These are phyloP conservation scores for Fusarium succisae DNA, from an alignment of 2,329 filamentous ascomycete genomes.

Conservation along the genomic window DNA sequence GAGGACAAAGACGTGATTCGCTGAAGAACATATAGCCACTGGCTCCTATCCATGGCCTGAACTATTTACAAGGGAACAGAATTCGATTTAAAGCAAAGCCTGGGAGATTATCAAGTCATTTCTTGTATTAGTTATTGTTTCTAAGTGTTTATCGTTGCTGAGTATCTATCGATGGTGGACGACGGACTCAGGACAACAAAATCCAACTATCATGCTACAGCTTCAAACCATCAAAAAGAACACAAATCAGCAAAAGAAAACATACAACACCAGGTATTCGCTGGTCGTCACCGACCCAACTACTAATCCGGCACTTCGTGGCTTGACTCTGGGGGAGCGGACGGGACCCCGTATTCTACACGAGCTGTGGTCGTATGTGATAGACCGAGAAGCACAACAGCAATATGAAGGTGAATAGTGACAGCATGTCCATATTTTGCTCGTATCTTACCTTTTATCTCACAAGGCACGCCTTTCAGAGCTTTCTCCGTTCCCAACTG, in stretches of 20 bases:
- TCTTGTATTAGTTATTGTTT: no score
- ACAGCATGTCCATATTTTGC: no score
- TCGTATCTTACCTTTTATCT: background rate
- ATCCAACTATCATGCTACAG: background rate
- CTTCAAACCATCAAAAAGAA: background rate
- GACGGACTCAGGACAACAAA: background rate
- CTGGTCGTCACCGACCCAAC: conserved; percentile 30
- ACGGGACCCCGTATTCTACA: conserved; percentile 29
- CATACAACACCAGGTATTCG: conserved; percentile 29
- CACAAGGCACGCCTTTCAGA: no score
- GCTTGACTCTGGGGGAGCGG: conserved; percentile 26
- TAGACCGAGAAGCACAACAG: background rate
- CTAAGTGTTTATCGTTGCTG: background rate
- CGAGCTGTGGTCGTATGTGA: conserved; percentile 29
- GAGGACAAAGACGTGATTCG: background rate
- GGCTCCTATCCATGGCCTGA: background rate
- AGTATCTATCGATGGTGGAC: background rate
- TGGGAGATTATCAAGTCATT: no score
- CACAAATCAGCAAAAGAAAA: background rate
- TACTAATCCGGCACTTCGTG: conserved; percentile 25
- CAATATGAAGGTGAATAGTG: background rate
- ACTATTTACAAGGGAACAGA: background rate
- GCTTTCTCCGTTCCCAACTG: background rate
- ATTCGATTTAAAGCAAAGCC: background rate
- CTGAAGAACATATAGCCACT: background rate